Evolutionary conservation across 2,329 filamentous ascomycete genomes (phyloP), one percentile per base, ranked within the genome.

Genomic region (Aspergillus costaricaensis): DNA sequence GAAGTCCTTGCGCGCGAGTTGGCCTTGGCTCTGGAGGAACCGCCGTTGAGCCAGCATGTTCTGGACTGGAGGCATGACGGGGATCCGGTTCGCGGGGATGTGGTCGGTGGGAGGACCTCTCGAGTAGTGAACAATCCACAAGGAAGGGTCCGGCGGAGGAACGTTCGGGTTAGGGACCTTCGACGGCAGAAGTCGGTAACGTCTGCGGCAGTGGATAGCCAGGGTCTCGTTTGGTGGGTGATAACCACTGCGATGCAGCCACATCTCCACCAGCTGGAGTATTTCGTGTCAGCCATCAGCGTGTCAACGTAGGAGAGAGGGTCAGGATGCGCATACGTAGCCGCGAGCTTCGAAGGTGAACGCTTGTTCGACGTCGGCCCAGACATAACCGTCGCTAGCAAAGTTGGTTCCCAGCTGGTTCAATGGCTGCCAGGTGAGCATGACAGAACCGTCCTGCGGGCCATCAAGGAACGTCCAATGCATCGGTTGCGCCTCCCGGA

Each of bases 81-180:
- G 75, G 81, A 90, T 75, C 77, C 82, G 69, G 41, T 84, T 84
- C 19, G 87, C 83, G 1, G 91, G 90, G 36, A 96, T 82, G 61
- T 90, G 86, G 65, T 94, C 88, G 58, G 86, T 85, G 50, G 86
- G 86, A 41, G 95, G 90, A 7, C 91, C 85, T 59, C 88, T 88
- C 38, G 89, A 88, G 75, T 97, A 98, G 78, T 97, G 93, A 30
- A 96, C 87, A 57, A 99, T 88, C 89, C 92, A 98, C 15, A 98
- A 82, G 61, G 88, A 90, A 25, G 91, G 87, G 73, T 98, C 93
- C 51, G 90, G 85, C 62, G 87, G 85, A 14, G 89, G 86, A 47
- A 86, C 83, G 67, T 88, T 89, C 30, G 88, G 86, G 56, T 88
- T 87, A 1, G 88, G 86, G n/a, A 82, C 81, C 69, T 89, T 91